A percentile compares a stretch with the other conserved stretches of the same genome.
phyloP scores from a whole-genome alignment of 1,284 basidiomycete genomes.

The Rhodotorula sp. region DNA sequence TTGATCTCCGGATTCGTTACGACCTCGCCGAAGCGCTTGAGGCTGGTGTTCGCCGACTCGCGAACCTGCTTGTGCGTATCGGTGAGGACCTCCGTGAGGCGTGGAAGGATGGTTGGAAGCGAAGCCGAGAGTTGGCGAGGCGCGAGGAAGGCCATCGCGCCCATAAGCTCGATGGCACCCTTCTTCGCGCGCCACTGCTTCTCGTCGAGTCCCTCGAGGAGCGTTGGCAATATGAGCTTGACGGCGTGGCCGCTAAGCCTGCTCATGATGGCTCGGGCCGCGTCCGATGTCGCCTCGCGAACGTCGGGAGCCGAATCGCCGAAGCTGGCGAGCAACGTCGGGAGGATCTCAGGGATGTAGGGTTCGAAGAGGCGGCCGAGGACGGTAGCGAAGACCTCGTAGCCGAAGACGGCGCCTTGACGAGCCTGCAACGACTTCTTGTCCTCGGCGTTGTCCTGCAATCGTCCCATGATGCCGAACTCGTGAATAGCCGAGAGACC shows the following conservation, averaged over 20 bases:
- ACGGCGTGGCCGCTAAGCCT: conserved; percentile 89
- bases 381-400: conserved; percentile 84
- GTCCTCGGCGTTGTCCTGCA: conserved; percentile 79
- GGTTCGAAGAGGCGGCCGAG: conserved; percentile 91
- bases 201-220: conserved; percentile 90
- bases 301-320: conserved; percentile 90
- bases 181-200: conserved; percentile 99
- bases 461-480: conserved; percentile 70
- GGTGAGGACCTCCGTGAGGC: conserved; percentile 88
- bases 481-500: conserved; percentile 84
- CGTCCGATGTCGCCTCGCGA: conserved; percentile 90
- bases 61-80: conserved; percentile 98
- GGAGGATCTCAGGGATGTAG: conserved; percentile 81
- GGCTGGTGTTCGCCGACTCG: conserved; percentile 84
- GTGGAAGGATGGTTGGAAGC: conserved; percentile 93
- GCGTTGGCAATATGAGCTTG: conserved; percentile 87
- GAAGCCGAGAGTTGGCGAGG: conserved; percentile 93
- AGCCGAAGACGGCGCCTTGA: conserved; percentile 92
- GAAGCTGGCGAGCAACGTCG: conserved; percentile 80
- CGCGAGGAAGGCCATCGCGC: conserved; percentile 98
- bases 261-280: conserved; percentile 91
- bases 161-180: conserved; percentile 94
- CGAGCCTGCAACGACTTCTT: conserved; percentile 83
- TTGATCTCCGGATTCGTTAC: conserved; percentile 70
- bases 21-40: conserved; percentile 92